Evolutionary conservation across 2,329 filamentous ascomycete species (phyloP), one percentile per base, ranked within the genome.

Genomic region (Dactylonectria estremocensis): DNA sequence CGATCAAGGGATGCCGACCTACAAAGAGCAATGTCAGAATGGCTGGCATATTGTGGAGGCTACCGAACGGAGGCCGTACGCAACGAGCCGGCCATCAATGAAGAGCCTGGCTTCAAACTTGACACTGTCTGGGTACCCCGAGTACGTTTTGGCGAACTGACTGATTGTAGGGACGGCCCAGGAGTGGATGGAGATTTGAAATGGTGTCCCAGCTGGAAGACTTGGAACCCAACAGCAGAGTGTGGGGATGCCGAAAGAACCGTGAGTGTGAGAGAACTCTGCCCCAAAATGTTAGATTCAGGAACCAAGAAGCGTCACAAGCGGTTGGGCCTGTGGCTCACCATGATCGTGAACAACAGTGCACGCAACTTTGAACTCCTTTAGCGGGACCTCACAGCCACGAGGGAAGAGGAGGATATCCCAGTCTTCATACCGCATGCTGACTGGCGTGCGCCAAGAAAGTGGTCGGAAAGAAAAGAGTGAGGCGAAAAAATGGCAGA

Each of bases 371-470:
- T 90, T 91, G 85, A 96, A 97, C 80, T 97, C 94, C 79, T 93
- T 93, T 62, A 95, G 81, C 1, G 94, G 94, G 13, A 92, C 78
- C 74, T 90, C 91, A 73, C 86, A 90, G 68, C 88, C 86, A 68
- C 80, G 81, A 0, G 93, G 91, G 78, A 97, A 97, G 68, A 97
- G 85, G 49, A 97, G 88, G 62, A 96, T 88, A 76, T 97, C 94
- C 94, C 94, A 97, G 76, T 94, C 90, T 74, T 94, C 89, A 85
- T 92, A 97, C 66, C 94, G 91, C 94, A 97, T 97, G 18, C 57
- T 71, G 63, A 55, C 35, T 31, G 18, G 31, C 20, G 28, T 5
- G 50, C 13, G 31, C 69, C 74, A 86, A 80, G 61, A 57, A 49
- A 65, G 61, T 66, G 72, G 64, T 31, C 7, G 43, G 33, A 22